Evolutionary conservation across 2,329 filamentous ascomycete species (phyloP), one percentile per base, ranked within the genome.

Genomic region (Cytospora mali): DNA sequence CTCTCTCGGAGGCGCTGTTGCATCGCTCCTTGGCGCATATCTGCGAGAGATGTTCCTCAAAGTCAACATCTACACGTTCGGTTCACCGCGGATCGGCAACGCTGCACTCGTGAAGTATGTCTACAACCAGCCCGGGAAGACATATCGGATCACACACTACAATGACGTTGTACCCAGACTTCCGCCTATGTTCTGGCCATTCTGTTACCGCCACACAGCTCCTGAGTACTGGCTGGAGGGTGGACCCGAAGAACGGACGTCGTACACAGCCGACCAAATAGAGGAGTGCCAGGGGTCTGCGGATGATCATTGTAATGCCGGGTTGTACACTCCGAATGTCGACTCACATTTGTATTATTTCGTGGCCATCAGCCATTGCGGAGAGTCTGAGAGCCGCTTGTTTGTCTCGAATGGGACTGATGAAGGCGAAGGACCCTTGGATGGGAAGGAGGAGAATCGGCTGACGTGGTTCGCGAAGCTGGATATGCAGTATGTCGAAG

Each of bases 131-230:
- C 63, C 75, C 21, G 62, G 55, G 1, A 71, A 71, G 62, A 81
- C 84, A 66, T 88, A 80, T 76, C 85, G 89, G 66, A 77, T 91
- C 57, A 91, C 89, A 1, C 88, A 92, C 74, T 75, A 74, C 48
- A 76, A 83, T 68, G 90, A 93, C 72, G 85, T 87, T 0, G 84
- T 92, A 2, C 87, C 90, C 0, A 82, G 86, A 50, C 79, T 92
- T 48, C 89, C 89, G 1, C 83, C 87, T 13, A 74, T 85, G 62
- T 58, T 83, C 54, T 46, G 42, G 42, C 42, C 42, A 4, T 72
- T 88, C 59, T 83, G 83, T 33, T 92, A 86, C 76, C 76, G 81
- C 42, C 89, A 92, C 73, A 83, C 85, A 14, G 83, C 79, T n/a
- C 88, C 88, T 1, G 90, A 92, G 78, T 91, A 87, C 75, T 91